phyloP scores from a whole-genome alignment of 768 basidiomycete genomes.

The Gymnopilus dilepis region DNA sequence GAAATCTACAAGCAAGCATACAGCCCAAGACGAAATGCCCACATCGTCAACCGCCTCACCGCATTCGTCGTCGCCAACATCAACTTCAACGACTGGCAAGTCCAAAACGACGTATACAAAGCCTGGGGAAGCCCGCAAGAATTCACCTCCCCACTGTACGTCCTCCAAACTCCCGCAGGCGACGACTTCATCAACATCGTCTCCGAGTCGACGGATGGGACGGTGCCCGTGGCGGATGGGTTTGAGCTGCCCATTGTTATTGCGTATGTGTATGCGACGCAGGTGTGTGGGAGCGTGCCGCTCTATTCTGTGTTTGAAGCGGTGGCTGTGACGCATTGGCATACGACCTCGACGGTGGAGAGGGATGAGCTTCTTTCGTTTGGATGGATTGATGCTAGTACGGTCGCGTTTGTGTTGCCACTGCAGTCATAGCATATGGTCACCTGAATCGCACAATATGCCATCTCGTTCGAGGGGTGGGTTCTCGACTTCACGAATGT shows the following conservation, averaged over 20 bases:
- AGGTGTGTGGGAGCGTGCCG: neutral
- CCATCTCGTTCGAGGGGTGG: too few species aligned
- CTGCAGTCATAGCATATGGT: neutral
- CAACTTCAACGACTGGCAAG: neutral
- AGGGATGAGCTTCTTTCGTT: neutral
- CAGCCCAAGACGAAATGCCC: neutral
- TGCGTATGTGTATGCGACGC: neutral
- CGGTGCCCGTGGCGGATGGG: neutral
- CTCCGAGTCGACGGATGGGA: neutral
- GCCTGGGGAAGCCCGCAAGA: neutral
- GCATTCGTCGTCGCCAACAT: neutral
- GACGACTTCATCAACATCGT: neutral
- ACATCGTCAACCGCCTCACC: neutral
- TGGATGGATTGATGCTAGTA: neutral
- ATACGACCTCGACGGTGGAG: neutral
- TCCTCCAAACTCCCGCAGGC: neutral
- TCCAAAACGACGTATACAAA: neutral
- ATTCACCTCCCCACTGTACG: neutral
- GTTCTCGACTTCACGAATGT: too few species aligned
- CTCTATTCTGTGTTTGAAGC: neutral
- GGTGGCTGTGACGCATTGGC: neutral
- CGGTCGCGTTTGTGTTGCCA: neutral
- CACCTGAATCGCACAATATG: too few species aligned
- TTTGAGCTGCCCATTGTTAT: neutral
- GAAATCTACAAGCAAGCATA: neutral